Base-by-base conservation (phyloP, 257 asterid genomes). In the Gentiana macrophylla region DNA sequence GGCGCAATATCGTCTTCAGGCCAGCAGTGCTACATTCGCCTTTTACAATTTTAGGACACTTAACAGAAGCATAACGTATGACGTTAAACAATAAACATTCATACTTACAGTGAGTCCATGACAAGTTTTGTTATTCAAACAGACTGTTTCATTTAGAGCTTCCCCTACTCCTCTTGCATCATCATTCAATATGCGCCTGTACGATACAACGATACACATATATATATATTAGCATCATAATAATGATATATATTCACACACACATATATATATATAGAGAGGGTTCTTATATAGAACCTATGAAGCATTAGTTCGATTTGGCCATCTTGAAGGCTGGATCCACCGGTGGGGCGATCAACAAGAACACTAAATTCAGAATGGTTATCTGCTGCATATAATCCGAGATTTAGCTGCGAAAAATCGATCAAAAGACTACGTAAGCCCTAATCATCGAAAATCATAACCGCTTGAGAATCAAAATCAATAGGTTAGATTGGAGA, bases 101-200 rank as follows among this genome's bases (percentile, higher is more conserved):
- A 24, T 24, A 24, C 24, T 24, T 74, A 84, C 94, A 83, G 50
- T 78, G 75, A 82, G 69, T 52, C 94, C 94, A 78, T 78, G 58
- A 77, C 94, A 84, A 63, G 56, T 57, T 24, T 24, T 24, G 44
- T 66, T 69, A 56, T 62, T 64, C 61, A 76, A 60, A 56, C 94
- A 84, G 76, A 77, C 79, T 77, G 78, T 73, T 77, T 84, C 94
- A 69, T 84, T 84, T 49, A 84, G 74, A 64, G 72, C 84, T 79
- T 84, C 94, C 33, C 94, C 94, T 64, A 84, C 94, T 54, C 94
- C 94, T 74, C 94, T 79, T 60, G 86, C 68, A 68, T 84, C 94
- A 55, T 84, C 94, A 65, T 79, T 70, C 63, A 84, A 67, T 58
- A 84, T 73, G 74, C 94, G 74, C 83, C 94, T 84, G 67, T 43